phyloP scores from a whole-genome alignment of 2,329 filamentous ascomycete genomes.

The Penicillium fuscoglaucum region DNA sequence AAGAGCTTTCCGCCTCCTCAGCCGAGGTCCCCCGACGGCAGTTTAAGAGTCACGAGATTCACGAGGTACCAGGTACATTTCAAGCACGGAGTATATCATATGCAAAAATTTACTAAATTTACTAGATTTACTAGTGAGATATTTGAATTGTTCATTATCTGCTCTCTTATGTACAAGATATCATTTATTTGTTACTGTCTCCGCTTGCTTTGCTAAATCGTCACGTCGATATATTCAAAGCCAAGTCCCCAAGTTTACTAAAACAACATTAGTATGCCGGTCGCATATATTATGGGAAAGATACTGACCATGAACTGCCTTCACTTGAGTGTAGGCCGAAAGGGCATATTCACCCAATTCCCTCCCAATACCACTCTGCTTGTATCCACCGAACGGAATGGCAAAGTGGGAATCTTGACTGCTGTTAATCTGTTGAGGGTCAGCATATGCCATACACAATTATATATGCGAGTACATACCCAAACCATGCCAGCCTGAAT shows the following conservation, averaged over 20 bases:
- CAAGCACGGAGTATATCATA: too few species aligned
- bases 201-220: not conserved
- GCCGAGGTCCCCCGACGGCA: constrained; percentile 27
- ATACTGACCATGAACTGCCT: constrained; percentile 23
- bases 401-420: constrained; percentile 15
- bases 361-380: constrained; percentile 55
- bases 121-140: not conserved
- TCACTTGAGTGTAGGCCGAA: constrained; percentile 44
- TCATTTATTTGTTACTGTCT: not conserved
- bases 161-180: not conserved
- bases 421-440: constrained; percentile 22
- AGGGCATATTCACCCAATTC: constrained; percentile 55
- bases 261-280: not conserved
- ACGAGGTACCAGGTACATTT: not conserved
- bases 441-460: not conserved
- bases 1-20: constrained; percentile 22
- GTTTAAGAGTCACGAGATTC: not conserved
- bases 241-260: constrained; percentile 4
- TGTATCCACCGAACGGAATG: constrained; percentile 45
- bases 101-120: not conserved
- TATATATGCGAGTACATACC: constrained; percentile 33
- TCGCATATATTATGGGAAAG: not conserved
- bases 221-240: not conserved
- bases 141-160: not conserved
- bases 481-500: constrained; percentile 42